Evolutionary conservation across 805 yeast species (phyloP), one percentile per base, ranked within the genome.

Genomic region (Cyberlindnera maritima): DNA sequence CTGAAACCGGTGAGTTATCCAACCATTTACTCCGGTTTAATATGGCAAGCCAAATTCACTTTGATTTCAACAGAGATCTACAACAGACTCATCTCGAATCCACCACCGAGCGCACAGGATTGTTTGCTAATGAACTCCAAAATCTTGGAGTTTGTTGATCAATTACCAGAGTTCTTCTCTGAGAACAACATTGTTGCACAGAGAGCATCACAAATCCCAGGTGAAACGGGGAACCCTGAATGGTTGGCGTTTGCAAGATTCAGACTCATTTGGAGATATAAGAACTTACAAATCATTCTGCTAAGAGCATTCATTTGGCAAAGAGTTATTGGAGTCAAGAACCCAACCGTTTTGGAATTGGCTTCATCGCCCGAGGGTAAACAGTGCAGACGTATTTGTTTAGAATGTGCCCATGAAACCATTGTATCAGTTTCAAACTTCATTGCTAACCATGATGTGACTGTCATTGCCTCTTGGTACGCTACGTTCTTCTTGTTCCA

Each of bases 401-500:
- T 76, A 12, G 72, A 68, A 17, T 73, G 76, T 33, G 78, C 86
- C 2, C 72, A 72, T 43, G 76, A 72, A 23, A 77, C 83, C 0
- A 77, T 83, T 14, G 46, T 64, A 34, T 74, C 82, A 8, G 77
- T 81, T 9, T 63, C 70, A 20, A 67, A 65, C 25, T 78, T 66
- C 50, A 57, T 64, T 19, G 53, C 55, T 21, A 65, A 63, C 33
- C 59, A 66, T 41, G 64, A 65, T 11, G 47, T 72, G 17, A 70
- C 78, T n/a, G 72, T 75, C 21, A 66, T 80, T 26, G 70, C 79
- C 13, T 74, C 78, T 23, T 82, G 88, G 88, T 78, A 81, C 62
- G 77, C 84, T 4, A 76, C 81, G 0, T 82, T 79, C 57, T 83
- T 79, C 60, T 53, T 80, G 13, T 80, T 81, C 63, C 86, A 82